Evolutionary conservation across 306 rosid genomes (phyloP).

Genomic region (Comarum palustre): DNA sequence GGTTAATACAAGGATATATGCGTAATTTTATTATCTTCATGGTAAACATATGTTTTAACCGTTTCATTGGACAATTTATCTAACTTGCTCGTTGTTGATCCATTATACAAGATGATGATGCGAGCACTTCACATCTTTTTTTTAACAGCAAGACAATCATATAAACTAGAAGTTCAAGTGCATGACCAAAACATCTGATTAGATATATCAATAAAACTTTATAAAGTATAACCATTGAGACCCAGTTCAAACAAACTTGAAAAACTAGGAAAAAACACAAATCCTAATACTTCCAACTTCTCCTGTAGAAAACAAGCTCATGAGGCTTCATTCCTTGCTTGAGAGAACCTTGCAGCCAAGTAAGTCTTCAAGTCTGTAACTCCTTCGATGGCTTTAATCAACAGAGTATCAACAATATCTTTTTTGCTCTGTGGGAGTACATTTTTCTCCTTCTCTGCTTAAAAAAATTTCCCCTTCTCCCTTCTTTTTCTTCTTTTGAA

Average conservation of each 20-base stretch:
- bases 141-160: neutral
- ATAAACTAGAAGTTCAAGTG: neutral
- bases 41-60: too few species aligned
- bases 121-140: too few species aligned
- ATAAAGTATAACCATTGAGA: neutral
- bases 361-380: conserved; percentile 10
- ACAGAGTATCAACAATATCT: neutral
- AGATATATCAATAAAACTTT: neutral
- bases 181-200: neutral
- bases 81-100: too few species aligned
- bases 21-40: too few species aligned
- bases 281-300: neutral
- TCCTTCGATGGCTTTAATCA: conserved; percentile 4
- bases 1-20: too few species aligned
- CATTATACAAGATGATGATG: too few species aligned
- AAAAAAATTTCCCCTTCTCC: conserved; percentile 3
- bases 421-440: neutral
- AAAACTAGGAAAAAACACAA: neutral
- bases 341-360: conserved; percentile 8
- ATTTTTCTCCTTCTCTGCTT: neutral
- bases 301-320: neutral
- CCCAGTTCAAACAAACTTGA: neutral
- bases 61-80: too few species aligned
- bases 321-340: conserved; percentile 15
- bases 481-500: conserved; percentile 6